Evolutionary conservation across 768 basidiomycete genomes (phyloP).

Genomic region (Boletus pseudopeckii): DNA sequence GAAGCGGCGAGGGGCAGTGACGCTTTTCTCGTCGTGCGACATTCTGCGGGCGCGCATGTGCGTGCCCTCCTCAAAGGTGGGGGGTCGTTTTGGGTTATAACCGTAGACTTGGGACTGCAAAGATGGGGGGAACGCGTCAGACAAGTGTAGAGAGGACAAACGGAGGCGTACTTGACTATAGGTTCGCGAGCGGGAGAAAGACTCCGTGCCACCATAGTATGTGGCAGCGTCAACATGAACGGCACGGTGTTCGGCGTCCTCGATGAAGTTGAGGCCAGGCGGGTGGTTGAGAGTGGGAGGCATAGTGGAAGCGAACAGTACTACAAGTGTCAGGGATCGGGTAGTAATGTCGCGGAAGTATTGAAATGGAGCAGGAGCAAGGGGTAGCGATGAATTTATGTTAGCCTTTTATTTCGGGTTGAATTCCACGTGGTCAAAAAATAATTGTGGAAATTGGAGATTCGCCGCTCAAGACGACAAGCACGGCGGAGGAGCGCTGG

Average conservation of each 20-base stretch:
- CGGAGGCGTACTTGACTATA: slow-evolving; percentile 71
- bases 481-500: neutral
- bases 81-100: slow-evolving; percentile 65
- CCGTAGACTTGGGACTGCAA: slow-evolving; percentile 67
- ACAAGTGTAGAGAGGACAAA: slow-evolving; percentile 1
- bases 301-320: slow-evolving; percentile 38
- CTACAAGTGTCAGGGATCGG: neutral
- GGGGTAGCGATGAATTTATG: slow-evolving; percentile 16
- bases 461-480: neutral
- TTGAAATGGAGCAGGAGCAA: slow-evolving; percentile 12
- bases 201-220: slow-evolving; percentile 81
- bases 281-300: slow-evolving; percentile 66
- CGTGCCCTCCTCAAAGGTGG: slow-evolving; percentile 74
- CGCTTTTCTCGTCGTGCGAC: slow-evolving; percentile 90
- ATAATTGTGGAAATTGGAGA: slow-evolving; percentile 20
- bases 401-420: slow-evolving; percentile 12
- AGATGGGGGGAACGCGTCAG: slow-evolving; percentile 16
- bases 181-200: slow-evolving; percentile 78
- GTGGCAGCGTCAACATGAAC: slow-evolving; percentile 68
- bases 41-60: slow-evolving; percentile 73
- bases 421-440: slow-evolving; percentile 6
- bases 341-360: neutral
- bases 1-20: slow-evolving; percentile 79
- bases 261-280: slow-evolving; percentile 59
- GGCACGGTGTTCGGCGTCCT: slow-evolving; percentile 48